Evolutionary conservation across 495 filamentous ascomycete species (phyloP), one percentile per base, ranked within the genome.

Genomic region (Hypoxylon fragiforme): DNA sequence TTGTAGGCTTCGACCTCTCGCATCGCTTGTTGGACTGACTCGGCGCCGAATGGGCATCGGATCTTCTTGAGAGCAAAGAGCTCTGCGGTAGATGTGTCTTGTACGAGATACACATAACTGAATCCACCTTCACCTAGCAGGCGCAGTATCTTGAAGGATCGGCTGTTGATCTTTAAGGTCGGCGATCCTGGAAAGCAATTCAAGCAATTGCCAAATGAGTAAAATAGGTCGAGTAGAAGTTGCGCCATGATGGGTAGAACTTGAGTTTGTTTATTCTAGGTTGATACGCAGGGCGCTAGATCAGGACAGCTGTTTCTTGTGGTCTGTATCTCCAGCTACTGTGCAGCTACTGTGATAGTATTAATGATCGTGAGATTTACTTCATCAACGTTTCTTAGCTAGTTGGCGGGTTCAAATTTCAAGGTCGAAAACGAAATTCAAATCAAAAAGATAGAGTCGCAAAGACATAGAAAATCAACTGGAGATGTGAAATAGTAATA

Each of bases 51-150:
- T 11, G 94, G 94, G 75, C 90, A 98, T 61, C 92, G 85, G 67
- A 98, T 98, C 76, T 97, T 97, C 74, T 98, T 98, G 24, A 98
- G 82, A 5, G 94, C 94, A 74, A 92, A 95, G 32, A 97, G 81
- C 53, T 89, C 82, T 16, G 87, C 85, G 41, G 81, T 86, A 22
- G 80, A 75, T 35, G 86, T 92, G 65, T 95, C 90, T 81, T 97
- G 89, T 22, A 98, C 94, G 45, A 98, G 88, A 73, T 98, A 98
- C 53, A 98, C 94, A 69, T 97, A 97, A 59, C 89, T 94, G 79
- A 97, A 98, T 52, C 94, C 92, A 70, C 92, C 92, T 84, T 97
- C 94, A 64, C 94, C 94, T 7, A 98, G 80, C 28, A 98, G 77
- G 45, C 92, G 85, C 52, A 96, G 77, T 69, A 98, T 90, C 80